phyloP scores from a whole-genome alignment of 2,329 filamentous ascomycete genomes.

The Fusarium irregulare region DNA sequence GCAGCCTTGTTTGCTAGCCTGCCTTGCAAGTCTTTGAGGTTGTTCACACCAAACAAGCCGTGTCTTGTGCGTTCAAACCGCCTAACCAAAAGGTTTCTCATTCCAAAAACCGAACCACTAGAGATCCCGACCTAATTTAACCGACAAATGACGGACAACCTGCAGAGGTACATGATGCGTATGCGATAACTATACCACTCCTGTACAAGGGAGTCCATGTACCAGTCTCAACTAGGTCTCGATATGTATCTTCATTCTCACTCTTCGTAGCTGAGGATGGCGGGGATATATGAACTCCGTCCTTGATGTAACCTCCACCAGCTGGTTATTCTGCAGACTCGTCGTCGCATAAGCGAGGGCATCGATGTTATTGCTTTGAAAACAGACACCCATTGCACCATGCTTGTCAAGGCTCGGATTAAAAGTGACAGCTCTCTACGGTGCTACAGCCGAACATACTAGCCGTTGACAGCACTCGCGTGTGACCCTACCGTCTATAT shows the following conservation, averaged over 20 bases:
- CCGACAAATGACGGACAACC: constrained; percentile 9
- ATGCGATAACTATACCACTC: constrained; percentile 14
- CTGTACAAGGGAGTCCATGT: constrained; percentile 21
- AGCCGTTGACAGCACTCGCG: constrained; percentile 28
- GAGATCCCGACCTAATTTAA: constrained; percentile 14
- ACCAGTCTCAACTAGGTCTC: constrained; percentile 14
- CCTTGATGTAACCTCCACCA: constrained; percentile 30
- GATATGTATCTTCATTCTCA: constrained; percentile 8
- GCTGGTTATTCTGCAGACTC: constrained; percentile 8
- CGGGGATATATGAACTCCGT: constrained; percentile 17
- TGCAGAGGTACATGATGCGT: constrained; percentile 6
- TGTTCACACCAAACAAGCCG: constrained; percentile 27
- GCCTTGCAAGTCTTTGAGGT: constrained; percentile 1
- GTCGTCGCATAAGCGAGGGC: constrained; percentile 12
- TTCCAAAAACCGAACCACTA: constrained; percentile 18
- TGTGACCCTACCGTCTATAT: constrained; percentile 30
- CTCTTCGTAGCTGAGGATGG: constrained; percentile 13
- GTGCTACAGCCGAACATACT: constrained; percentile 25
- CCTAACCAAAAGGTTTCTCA: constrained; percentile 18
- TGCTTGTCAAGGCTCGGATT: constrained; percentile 1
- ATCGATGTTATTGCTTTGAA: constrained; percentile 2
- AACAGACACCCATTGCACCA: not conserved
- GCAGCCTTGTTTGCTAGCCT: constrained; percentile 28
- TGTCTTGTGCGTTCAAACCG: constrained; percentile 20
- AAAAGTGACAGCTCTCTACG: constrained; percentile 22